Percentiles rank a stretch among this genome's conserved stretches.
Conservation (phyloP, 495 filamentous ascomycete genomes). For the Aspergillus sclerotioniger region DNA sequence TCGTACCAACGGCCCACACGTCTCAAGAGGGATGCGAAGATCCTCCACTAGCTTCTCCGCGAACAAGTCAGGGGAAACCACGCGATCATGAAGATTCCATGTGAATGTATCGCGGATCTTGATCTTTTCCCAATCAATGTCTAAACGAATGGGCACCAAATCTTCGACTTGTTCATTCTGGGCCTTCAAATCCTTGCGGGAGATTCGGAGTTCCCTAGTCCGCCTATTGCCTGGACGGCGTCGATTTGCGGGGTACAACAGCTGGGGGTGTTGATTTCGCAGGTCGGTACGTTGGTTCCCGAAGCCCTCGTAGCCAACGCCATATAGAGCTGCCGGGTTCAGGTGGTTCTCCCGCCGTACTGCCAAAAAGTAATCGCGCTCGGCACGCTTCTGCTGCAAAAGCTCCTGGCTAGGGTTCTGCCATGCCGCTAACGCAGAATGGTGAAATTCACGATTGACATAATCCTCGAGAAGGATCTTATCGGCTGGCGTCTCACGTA, state of each 20-base stretch:
- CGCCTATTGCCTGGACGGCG: conserved; percentile 71
- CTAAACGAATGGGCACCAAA: conserved; percentile 83
- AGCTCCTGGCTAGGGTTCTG: conserved; percentile 46
- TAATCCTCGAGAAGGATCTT: conserved; percentile 71
- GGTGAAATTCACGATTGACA: conserved; percentile 70
- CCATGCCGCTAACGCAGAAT: conserved; percentile 53
- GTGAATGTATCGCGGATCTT: conserved; percentile 97
- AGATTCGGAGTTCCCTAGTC: conserved; percentile 65
- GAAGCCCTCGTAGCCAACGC: conserved; percentile 83
- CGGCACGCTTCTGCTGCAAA: conserved; percentile 51
- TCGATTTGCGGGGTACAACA: conserved; percentile 74
- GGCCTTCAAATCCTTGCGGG: conserved; percentile 71
- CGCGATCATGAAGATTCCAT: conserved; percentile 93
- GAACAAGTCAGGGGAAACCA: conserved; percentile 74
- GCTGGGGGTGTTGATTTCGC: conserved; percentile 46
- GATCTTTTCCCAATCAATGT: conserved; percentile 94
- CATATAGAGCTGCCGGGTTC: conserved; percentile 64
- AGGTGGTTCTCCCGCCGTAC: conserved; percentile 47
- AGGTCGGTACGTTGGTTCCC: conserved; percentile 81
- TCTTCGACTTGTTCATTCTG: conserved; percentile 91
- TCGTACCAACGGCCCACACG: conserved; percentile 62
- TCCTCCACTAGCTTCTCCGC: conserved; percentile 89
- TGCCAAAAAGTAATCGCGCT: conserved; percentile 52
- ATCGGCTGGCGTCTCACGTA: conserved; percentile 42
- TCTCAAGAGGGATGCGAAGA: conserved; percentile 71